Base-by-base conservation (phyloP, 805 yeast genomes). In the Starmerella stigmatis region DNA sequence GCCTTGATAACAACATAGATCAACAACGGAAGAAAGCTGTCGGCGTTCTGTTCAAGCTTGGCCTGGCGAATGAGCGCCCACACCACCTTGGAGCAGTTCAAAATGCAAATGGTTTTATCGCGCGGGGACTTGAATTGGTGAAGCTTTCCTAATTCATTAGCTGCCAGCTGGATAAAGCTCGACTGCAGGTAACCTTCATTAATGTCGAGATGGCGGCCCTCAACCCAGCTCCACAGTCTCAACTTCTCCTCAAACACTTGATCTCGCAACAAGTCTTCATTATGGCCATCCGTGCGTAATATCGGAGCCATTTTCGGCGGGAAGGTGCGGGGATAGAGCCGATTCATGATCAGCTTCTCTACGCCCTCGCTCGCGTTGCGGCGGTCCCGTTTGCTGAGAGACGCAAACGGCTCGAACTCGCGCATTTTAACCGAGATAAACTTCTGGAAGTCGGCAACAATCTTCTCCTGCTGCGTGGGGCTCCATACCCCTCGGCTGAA, bases 61-160 rank as follows among this genome's bases (percentile, higher is more conserved):
- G 70, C 66, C 49, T 78, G 83, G 50, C 86, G 78, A 38, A 94
- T 73, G 46, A 85, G 70, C 10, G 94, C 94, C 68, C 86, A 88
- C 5, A 94, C 80, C 17, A 92, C 88, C 62, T 89, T 89, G 59
- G 96, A 89, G 43, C 92, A 78, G 64, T 92, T 94, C 50, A 92
- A 69, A 3, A 92, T 71, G 60, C 97, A 92, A 30, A 92, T 85
- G 51, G 86, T 77, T 59, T 92, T 92, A 60, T 94, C 98, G 43
- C 98, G 70, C 13, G 98, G 98, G 0, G 97, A 89, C 55, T 94
- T 75, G 61, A 81, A 94, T 43, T 75, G 71, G 61, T 82, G 81
- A 57, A 92, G 78, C 55, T 86, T 86, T 51, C 70, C 68, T 40
- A 92, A 69, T 62, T 92, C 97, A 11, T 67, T 68, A 1, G 79